Evolutionary conservation across 805 yeast species (phyloP).

Genomic region (Ascoidea rubescens): DNA sequence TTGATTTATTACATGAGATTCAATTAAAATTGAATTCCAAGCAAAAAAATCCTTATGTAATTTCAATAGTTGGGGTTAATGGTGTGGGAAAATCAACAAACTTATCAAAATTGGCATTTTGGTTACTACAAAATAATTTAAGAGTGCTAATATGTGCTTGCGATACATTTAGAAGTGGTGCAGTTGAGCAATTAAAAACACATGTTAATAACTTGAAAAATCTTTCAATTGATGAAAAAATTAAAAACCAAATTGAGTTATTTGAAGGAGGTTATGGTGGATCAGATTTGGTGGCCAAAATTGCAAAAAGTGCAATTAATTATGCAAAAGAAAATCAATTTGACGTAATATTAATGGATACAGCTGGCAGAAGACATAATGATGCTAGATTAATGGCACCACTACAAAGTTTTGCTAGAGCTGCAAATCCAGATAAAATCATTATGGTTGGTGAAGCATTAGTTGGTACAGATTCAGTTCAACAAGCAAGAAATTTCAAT

Average conservation of each 20-base stretch:
- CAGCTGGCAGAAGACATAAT: constrained; percentile 95
- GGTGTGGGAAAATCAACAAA: constrained; percentile 98
- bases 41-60: constrained; percentile 63
- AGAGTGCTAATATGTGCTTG: constrained; percentile 88
- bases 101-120: constrained; percentile 83
- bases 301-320: constrained; percentile 83
- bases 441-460: constrained; percentile 98
- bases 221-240: constrained; percentile 29
- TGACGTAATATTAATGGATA: constrained; percentile 86
- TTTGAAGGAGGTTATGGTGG: constrained; percentile 96
- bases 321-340: constrained; percentile 55
- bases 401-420: constrained; percentile 83
- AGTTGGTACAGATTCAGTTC: constrained; percentile 94
- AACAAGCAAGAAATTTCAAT: constrained; percentile 88
- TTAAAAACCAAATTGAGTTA: constrained; percentile 35
- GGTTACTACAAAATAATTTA: constrained; percentile 85
- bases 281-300: constrained; percentile 83
- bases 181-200: constrained; percentile 92
- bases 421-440: constrained; percentile 90
- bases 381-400: constrained; percentile 94
- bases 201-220: constrained; percentile 77
- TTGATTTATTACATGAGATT: constrained; percentile 75
- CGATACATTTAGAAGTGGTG: constrained; percentile 96
- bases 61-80: constrained; percentile 93
- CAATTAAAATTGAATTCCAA: constrained; percentile 24